Conservation (phyloP, 140 eudicot genomes). For the Oenanthe javanica region DNA sequence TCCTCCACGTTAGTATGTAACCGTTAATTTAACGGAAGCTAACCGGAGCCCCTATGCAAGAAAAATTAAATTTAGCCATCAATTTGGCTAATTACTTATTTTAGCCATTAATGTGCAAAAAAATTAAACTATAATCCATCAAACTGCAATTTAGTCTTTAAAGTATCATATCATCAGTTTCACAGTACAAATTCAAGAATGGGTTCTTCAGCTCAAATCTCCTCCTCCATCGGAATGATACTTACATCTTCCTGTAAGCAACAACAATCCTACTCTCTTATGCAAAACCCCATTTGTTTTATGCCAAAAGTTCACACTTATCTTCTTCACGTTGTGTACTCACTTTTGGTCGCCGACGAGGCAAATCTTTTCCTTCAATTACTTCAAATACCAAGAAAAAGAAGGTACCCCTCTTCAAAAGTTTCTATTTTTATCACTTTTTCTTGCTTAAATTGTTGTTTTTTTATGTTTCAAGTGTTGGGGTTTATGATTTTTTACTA, state of each 20-base stretch:
- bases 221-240: background rate
- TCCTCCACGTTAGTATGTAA: no score
- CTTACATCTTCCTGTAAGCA: conserved; percentile 4
- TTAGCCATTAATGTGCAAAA: no score
- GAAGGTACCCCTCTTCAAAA: background rate
- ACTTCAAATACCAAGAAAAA: background rate
- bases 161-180: background rate
- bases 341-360: conserved; percentile 5
- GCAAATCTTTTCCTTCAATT: background rate
- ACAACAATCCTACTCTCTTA: background rate
- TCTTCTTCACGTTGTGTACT: background rate
- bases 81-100: no score
- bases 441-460: background rate
- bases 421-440: background rate
- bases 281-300: background rate
- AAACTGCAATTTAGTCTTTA: no score
- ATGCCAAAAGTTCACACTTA: background rate
- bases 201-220: background rate
- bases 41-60: no score
- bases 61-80: no score
- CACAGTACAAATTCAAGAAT: background rate
- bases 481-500: background rate
- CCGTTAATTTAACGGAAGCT: no score
- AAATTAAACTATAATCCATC: no score
- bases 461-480: background rate